These are phyloP conservation scores for Helotiales sp. DNA, from an alignment of 2,329 filamentous ascomycete genomes.

Conservation along the genomic window DNA sequence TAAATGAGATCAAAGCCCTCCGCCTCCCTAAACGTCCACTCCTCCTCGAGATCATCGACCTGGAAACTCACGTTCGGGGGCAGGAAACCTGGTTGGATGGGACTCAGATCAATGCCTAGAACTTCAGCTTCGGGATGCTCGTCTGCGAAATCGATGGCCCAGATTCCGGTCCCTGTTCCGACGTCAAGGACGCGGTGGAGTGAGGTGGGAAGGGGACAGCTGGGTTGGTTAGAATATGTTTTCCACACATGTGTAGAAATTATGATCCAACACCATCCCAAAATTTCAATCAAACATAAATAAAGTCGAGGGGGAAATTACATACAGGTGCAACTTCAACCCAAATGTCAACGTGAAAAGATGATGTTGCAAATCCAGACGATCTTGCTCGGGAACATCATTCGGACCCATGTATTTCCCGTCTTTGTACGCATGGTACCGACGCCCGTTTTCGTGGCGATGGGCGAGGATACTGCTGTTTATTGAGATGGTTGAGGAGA, in stretches of 20 bases:
- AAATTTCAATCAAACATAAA: too few species aligned
- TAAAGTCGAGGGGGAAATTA: too few species aligned
- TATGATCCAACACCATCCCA: too few species aligned
- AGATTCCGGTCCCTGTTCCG: constrained; percentile 28
- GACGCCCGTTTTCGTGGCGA: constrained; percentile 10
- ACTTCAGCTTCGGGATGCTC: constrained; percentile 37
- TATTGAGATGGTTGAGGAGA: constrained; percentile 8
- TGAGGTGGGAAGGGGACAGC: not conserved
- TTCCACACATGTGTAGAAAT: too few species aligned
- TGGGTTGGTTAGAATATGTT: too few species aligned
- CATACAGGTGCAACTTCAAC: constrained; percentile 12
- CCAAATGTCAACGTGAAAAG: constrained; percentile 8
- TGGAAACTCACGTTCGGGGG: constrained; percentile 61
- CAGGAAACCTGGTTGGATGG: constrained; percentile 50
- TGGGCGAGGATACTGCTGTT: constrained; percentile 1
- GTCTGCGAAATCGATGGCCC: constrained; percentile 32
- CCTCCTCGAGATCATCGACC: constrained; percentile 62
- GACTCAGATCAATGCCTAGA: constrained; percentile 46
- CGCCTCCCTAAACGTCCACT: constrained; percentile 54
- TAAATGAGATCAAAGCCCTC: constrained; percentile 63
- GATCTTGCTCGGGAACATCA: constrained; percentile 50
- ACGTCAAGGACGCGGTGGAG: constrained; percentile 18
- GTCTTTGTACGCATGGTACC: constrained; percentile 27
- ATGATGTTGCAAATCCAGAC: constrained; percentile 34
- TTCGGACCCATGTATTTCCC: constrained; percentile 57